phyloP scores from a whole-genome alignment of 2,329 filamentous ascomycete genomes.

The Diaporthe capsici region DNA sequence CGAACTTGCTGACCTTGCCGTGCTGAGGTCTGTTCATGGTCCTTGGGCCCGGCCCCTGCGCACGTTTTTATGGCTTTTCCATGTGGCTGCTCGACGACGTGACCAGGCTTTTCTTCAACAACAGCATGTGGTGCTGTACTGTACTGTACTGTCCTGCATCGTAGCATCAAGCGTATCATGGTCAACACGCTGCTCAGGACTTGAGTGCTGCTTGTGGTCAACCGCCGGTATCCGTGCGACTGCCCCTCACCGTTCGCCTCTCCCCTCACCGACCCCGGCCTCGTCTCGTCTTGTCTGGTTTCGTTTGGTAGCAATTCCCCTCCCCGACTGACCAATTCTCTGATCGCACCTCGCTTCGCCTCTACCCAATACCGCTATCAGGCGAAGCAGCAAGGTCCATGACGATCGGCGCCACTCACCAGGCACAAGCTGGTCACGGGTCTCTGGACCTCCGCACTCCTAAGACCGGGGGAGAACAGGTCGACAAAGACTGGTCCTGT shows the following conservation, averaged over 20 bases:
- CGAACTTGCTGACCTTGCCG: conserved; percentile 37
- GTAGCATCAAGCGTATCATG: background rate
- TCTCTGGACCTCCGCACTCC: conserved; percentile 9
- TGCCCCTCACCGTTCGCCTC: conserved; percentile 28
- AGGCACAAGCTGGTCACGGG: conserved; percentile 1
- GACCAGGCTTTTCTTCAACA: background rate
- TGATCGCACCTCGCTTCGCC: conserved; percentile 10
- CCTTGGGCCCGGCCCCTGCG: conserved; percentile 5
- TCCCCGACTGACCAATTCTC: background rate
- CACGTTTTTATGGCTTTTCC: conserved; percentile 31
- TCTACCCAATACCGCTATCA: conserved; percentile 28
- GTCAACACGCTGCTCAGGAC: background rate
- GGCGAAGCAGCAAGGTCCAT: background rate
- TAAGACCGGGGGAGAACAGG: background rate
- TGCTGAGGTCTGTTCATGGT: conserved; percentile 12
- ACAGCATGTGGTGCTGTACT: background rate
- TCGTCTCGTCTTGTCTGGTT: conserved; percentile 3
- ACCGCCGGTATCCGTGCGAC: conserved; percentile 33
- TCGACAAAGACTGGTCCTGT: background rate
- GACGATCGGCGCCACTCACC: conserved; percentile 17
- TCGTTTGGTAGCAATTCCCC: conserved; percentile 27
- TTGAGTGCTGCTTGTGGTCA: conserved; percentile 1
- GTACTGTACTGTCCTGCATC: background rate
- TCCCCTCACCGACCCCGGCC: conserved; percentile 24
- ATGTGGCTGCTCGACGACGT: background rate